Evolutionary conservation across 495 filamentous ascomycete genomes (phyloP).

Genomic region (Clavariopsis aquatica): DNA sequence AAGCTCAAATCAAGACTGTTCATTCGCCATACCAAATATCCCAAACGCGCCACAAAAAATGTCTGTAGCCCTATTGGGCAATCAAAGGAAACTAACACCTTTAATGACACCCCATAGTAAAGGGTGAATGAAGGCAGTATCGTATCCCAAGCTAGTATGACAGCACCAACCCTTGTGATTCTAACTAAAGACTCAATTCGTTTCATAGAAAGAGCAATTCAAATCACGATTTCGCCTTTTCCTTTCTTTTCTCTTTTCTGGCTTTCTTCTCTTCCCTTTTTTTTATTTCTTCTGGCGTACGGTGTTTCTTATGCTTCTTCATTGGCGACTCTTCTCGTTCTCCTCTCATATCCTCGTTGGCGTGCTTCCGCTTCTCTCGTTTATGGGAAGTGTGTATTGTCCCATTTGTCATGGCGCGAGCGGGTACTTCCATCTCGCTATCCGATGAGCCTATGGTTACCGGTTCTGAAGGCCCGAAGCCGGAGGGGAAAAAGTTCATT

Average conservation of each 20-base stretch:
- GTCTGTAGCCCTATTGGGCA: background rate
- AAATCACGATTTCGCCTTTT: slow-evolving; percentile 27
- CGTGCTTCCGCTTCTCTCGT: slow-evolving; percentile 34
- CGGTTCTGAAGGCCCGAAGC: slow-evolving; percentile 50
- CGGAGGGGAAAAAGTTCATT: slow-evolving; percentile 62
- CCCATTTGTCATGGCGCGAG: slow-evolving; percentile 34
- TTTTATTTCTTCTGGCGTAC: slow-evolving; percentile 17
- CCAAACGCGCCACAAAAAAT: background rate
- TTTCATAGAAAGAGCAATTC: background rate
- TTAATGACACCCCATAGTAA: too few species aligned
- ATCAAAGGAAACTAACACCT: too few species aligned
- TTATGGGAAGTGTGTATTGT: background rate
- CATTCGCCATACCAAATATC: background rate
- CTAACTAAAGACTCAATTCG: too few species aligned
- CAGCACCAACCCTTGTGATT: too few species aligned
- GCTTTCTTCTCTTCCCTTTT: slow-evolving; percentile 20
- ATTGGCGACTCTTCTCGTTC: slow-evolving; percentile 6
- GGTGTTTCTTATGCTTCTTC: slow-evolving; percentile 40
- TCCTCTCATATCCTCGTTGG: slow-evolving; percentile 12
- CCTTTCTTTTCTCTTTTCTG: slow-evolving; percentile 30
- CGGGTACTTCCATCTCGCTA: slow-evolving; percentile 47
- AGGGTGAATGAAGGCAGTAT: too few species aligned
- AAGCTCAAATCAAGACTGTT: background rate
- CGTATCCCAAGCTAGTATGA: too few species aligned
- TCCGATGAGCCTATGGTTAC: slow-evolving; percentile 53